Base-by-base conservation (phyloP, 2,329 filamentous ascomycete genomes). In the Xylaria sp. region DNA sequence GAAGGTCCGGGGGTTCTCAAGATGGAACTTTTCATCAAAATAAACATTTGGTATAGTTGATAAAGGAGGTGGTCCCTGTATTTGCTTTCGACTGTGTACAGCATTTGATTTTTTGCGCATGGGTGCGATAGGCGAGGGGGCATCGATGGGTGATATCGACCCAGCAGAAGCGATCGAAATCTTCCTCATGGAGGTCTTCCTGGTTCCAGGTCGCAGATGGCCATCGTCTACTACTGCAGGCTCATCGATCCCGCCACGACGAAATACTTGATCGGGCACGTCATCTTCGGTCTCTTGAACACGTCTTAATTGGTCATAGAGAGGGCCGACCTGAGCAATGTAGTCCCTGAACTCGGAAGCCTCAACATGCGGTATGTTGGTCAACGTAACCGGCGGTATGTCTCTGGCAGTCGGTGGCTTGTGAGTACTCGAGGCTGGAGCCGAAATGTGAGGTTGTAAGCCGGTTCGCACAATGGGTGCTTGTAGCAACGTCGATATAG, bases 1-100 rank as follows among this genome's bases (percentile, higher is more conserved):
- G 71, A 99, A 99, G 0, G 90, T 97, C 54, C 94, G 85, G 0
- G 94, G 94, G 64, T 99, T 97, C 71, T 99, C 94, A 6, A 99
- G 82, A 68, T 91, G 93, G 67, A 99, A 99, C 67, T 92, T 87
- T 39, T 96, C 90, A 57, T 97, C 94, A 67, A 97, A 97, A 71
- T 97, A 99, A 9, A 99, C 90, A 53, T 79, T 83, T 0, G 94
- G 94, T 49, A 99, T 96, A 0, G 92, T 97, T 3, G 92, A 94
- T 34, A 99, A 73, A 0, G 92, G 94, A 1, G 94, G 91, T 1
- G 90, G 86, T 0, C 89, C 89, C 61, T 92, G 89, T 0, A 81
- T 75, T 47, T 80, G 80, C 65, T 87, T 85, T 68, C 84, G 84
- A 59, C 76, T 75, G 64, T 79, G 80, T 18, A 76, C 75, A 5